Conservation (phyloP, 2,329 filamentous ascomycete genomes). For the Ophiocordyceps australis region DNA sequence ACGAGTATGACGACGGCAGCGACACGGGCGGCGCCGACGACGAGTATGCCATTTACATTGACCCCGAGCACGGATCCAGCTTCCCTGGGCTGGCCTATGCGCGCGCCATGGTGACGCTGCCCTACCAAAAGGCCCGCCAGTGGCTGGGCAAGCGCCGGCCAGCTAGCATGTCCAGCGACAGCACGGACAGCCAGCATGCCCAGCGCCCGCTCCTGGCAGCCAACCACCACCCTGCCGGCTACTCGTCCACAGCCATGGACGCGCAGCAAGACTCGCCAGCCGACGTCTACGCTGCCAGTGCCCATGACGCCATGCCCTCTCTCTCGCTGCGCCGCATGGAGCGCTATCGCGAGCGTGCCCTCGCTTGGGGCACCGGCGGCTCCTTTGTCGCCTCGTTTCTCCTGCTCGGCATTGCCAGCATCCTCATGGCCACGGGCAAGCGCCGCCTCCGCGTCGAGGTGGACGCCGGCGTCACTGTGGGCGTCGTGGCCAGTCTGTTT, state of each 20-base stretch:
- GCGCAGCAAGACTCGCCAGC: slow-evolving; percentile 10
- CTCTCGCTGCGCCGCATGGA: slow-evolving; percentile 29
- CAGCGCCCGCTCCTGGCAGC: slow-evolving; percentile 5
- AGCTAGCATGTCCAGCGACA: too few species aligned
- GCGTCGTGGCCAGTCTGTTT: slow-evolving; percentile 47
- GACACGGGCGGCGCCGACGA: slow-evolving; percentile 41
- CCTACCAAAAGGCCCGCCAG: slow-evolving; percentile 29
- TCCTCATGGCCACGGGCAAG: slow-evolving; percentile 49
- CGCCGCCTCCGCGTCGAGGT: slow-evolving; percentile 54
- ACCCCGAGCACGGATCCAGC: slow-evolving; percentile 41
- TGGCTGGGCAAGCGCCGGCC: slow-evolving; percentile 27
- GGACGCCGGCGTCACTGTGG: slow-evolving; percentile 53
- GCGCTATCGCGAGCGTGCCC: slow-evolving; percentile 32
- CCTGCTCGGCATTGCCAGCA: slow-evolving; percentile 43
- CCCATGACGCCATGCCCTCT: slow-evolving; percentile 35
- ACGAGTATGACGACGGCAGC: slow-evolving; percentile 72
- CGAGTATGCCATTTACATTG: slow-evolving; percentile 55
- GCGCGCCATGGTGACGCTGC: slow-evolving; percentile 27
- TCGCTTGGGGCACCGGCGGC: slow-evolving; percentile 32
- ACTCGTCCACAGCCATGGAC: slow-evolving; percentile 12
- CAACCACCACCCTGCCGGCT: slow-evolving; percentile 5
- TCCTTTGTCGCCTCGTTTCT: slow-evolving; percentile 41
- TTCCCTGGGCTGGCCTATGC: slow-evolving; percentile 49
- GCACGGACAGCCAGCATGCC: too few species aligned
- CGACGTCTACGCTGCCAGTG: slow-evolving; percentile 30